phyloP scores from a whole-genome alignment of 306 rosid species.

The Rosa chinensis region DNA sequence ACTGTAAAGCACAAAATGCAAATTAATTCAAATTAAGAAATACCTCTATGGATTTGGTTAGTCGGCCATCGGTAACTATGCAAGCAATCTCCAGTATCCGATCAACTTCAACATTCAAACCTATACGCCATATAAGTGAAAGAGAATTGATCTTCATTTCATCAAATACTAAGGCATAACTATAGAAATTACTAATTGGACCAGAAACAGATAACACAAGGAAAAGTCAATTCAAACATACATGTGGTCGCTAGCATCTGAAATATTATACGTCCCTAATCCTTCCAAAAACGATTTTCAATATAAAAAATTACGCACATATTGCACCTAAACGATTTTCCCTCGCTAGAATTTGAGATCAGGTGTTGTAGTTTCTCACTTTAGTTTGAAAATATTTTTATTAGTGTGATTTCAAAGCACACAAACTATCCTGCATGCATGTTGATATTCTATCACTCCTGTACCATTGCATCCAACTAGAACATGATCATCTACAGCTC shows the following conservation, averaged over 20 bases:
- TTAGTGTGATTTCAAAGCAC: not conserved
- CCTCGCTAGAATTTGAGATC: not conserved
- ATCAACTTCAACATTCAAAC: slow-evolving; percentile 81
- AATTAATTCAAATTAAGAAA: not conserved
- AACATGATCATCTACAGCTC: not conserved
- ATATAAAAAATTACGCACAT: not conserved
- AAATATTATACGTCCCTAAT: not conserved
- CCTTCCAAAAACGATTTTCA: not conserved
- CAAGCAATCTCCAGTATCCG: slow-evolving; percentile 96
- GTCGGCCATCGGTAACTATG: slow-evolving; percentile 76
- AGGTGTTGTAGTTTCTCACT: not conserved
- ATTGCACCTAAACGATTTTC: not conserved
- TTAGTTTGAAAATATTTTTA: not conserved
- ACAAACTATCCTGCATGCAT: not conserved
- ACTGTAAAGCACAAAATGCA: slow-evolving; percentile 15
- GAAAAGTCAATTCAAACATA: not conserved
- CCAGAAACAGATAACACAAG: not conserved
- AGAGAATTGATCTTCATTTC: not conserved
- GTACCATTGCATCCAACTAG: not conserved
- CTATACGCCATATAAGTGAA: slow-evolving; percentile 42
- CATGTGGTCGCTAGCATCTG: not conserved
- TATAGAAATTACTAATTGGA: not conserved
- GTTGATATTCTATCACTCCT: not conserved
- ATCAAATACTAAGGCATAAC: not conserved
- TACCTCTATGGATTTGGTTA: slow-evolving; percentile 82